Conservation (phyloP, 2,329 filamentous ascomycete genomes). For the Fusarium vanettenii region DNA sequence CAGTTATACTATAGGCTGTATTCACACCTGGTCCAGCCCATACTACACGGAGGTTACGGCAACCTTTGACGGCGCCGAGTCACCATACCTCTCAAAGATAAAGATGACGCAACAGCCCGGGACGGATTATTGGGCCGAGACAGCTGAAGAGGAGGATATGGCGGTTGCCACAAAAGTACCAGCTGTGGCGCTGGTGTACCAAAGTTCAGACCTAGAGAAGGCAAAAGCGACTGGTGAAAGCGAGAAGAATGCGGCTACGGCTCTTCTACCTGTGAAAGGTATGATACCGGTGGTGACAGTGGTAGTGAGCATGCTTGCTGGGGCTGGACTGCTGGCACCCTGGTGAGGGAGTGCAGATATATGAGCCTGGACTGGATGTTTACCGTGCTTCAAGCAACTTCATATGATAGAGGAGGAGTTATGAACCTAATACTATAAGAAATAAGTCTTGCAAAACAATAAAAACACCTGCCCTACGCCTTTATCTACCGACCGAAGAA, state of each 20-base stretch:
- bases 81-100: background rate
- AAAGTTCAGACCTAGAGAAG: background rate
- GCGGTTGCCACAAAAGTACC: background rate
- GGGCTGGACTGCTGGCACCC: background rate
- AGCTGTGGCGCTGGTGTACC: background rate
- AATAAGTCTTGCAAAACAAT: background rate
- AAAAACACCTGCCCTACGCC: background rate
- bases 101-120: background rate
- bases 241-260: background rate
- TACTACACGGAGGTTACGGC: background rate
- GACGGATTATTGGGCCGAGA: background rate
- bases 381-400: background rate
- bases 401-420: background rate
- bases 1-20: background rate
- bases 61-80: background rate
- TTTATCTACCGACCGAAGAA: background rate
- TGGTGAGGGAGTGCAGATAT: background rate
- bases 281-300: background rate
- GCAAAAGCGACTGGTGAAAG: background rate
- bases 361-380: background rate
- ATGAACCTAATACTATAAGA: background rate
- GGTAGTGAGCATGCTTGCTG: background rate
- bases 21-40: background rate
- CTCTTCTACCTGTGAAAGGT: background rate
- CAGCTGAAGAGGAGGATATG: background rate